Evolutionary conservation across 805 yeast species (phyloP).

Genomic region (Yarrowia bubula): DNA sequence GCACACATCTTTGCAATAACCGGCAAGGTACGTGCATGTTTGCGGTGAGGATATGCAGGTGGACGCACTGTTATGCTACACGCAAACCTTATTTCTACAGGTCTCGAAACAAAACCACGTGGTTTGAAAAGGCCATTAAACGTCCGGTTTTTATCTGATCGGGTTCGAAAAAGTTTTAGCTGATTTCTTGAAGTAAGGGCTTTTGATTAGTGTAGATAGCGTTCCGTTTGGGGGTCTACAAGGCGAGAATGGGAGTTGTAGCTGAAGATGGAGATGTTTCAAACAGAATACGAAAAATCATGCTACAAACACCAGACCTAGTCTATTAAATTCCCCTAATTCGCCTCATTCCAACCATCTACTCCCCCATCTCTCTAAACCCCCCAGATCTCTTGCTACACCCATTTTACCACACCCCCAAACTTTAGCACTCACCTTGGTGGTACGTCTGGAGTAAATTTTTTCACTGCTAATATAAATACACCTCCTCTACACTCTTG

Average conservation of each 20-base stretch:
- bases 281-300: no score
- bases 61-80: not conserved
- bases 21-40: not conserved
- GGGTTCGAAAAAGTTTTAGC: not conserved
- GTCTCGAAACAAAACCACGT: not conserved
- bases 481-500: not conserved
- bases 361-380: not conserved
- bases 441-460: not conserved
- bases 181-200: no score
- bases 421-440: slow-evolving; percentile 18
- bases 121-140: not conserved
- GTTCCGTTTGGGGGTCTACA: no score
- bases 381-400: not conserved
- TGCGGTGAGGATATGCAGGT: not conserved
- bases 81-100: not conserved
- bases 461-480: slow-evolving; percentile 13
- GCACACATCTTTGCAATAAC: not conserved
- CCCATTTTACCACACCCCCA: not conserved
- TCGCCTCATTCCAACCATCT: not conserved
- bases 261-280: no score
- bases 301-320: no score
- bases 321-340: no score
- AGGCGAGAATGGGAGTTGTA: no score
- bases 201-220: no score
- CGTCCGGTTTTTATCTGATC: not conserved